These are phyloP conservation scores for Penicilliopsis zonata DNA, from an alignment of 495 filamentous ascomycete species.

Conservation along the genomic window DNA sequence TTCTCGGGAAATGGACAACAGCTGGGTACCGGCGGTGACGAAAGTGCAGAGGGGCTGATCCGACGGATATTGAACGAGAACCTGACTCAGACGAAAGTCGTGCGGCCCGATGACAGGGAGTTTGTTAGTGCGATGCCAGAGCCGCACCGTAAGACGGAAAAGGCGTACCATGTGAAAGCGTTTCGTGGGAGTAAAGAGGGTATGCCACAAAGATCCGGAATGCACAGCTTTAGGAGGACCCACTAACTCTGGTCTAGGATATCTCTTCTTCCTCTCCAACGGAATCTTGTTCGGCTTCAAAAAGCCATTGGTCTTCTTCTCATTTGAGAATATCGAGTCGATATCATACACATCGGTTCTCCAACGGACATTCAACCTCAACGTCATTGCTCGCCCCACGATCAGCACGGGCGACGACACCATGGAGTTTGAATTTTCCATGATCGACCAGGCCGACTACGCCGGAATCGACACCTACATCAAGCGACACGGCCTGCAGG, in stretches of 20 bases:
- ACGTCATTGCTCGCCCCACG: slow-evolving; percentile 44
- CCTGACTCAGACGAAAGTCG: slow-evolving; percentile 43
- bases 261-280: slow-evolving; percentile 73
- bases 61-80: slow-evolving; percentile 52
- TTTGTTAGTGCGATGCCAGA: slow-evolving; percentile 71
- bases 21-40: slow-evolving; percentile 32
- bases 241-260: slow-evolving; percentile 39
- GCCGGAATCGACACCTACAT: slow-evolving; percentile 77
- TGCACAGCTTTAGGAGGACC: neutral
- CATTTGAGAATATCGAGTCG: slow-evolving; percentile 64
- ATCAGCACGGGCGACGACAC: slow-evolving; percentile 32
- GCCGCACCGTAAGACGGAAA: slow-evolving; percentile 78
- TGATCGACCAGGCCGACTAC: slow-evolving; percentile 81
- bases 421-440: slow-evolving; percentile 70
- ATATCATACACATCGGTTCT: slow-evolving; percentile 84
- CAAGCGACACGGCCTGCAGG: slow-evolving; percentile 67
- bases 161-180: slow-evolving; percentile 83
- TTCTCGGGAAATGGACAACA: slow-evolving; percentile 27
- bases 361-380: slow-evolving; percentile 88
- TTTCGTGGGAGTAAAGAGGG: slow-evolving; percentile 90
- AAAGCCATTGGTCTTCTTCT: slow-evolving; percentile 81
- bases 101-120: slow-evolving; percentile 56
- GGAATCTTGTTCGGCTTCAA: slow-evolving; percentile 94
- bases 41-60: slow-evolving; percentile 52
- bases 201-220: slow-evolving; percentile 13